Evolutionary conservation across 805 yeast genomes (phyloP).

Genomic region (Lipomyces spencermartinsiae): DNA sequence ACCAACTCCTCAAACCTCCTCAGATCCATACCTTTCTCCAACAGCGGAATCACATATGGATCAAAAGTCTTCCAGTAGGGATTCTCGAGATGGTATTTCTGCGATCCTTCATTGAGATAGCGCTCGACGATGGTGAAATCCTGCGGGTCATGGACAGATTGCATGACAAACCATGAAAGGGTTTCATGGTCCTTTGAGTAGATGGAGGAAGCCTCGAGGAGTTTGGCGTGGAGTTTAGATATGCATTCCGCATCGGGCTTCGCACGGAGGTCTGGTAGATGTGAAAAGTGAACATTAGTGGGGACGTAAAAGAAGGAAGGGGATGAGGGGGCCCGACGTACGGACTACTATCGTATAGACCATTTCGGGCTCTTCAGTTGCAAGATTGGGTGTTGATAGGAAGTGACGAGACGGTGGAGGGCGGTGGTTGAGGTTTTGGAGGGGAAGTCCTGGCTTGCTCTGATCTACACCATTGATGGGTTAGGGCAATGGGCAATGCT

Average conservation of each 20-base stretch:
- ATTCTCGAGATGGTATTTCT: slow-evolving; percentile 2
- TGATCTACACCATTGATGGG: no score
- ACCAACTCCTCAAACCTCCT: background rate
- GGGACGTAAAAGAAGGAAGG: background rate
- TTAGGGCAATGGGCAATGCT: no score
- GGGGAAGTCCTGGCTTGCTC: background rate
- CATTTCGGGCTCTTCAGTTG: background rate
- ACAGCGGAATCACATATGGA: slow-evolving; percentile 1
- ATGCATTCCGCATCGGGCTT: background rate
- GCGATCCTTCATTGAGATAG: slow-evolving; percentile 3
- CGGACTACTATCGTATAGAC: background rate
- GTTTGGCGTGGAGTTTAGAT: slow-evolving; percentile 1
- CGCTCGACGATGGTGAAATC: background rate
- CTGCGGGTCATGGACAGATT: slow-evolving; percentile 2
- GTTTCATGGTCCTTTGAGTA: slow-evolving; percentile 1
- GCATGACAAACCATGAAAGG: background rate
- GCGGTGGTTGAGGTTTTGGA: background rate
- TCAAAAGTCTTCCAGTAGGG: slow-evolving; percentile 1
- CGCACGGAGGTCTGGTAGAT: background rate
- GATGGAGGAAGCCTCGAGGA: background rate
- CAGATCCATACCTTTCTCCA: slow-evolving; percentile 3
- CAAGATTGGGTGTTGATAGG: background rate
- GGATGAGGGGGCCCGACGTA: background rate
- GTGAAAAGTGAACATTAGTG: background rate
- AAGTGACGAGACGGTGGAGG: background rate